phyloP scores from a whole-genome alignment of 1,284 basidiomycete species.

The Trichosporon faecale region DNA sequence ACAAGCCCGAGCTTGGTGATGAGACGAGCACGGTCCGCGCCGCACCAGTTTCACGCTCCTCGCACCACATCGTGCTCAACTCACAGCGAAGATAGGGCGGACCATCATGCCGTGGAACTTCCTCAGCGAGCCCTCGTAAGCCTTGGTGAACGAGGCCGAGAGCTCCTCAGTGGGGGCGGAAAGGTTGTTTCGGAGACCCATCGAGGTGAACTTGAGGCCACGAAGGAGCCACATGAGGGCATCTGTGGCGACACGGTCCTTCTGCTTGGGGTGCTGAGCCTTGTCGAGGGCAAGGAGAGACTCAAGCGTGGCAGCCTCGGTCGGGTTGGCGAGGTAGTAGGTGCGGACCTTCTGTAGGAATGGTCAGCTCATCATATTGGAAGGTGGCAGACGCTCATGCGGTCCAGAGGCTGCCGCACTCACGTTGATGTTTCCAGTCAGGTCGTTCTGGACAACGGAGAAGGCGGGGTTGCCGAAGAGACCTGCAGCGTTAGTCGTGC shows the following conservation, averaged over 20 bases:
- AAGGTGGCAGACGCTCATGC: background rate
- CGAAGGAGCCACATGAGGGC: constrained; percentile 89
- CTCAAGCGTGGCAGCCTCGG: constrained; percentile 74
- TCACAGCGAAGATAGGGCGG: constrained; percentile 74
- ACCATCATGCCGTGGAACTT: constrained; percentile 85
- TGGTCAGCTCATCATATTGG: constrained; percentile 24
- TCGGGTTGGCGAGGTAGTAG: constrained; percentile 67
- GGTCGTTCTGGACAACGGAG: constrained; percentile 75
- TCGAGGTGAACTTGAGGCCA: constrained; percentile 86
- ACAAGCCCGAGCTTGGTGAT: background rate
- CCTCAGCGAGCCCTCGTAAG: constrained; percentile 80
- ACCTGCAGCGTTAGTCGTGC: constrained; percentile 56
- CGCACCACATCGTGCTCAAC: constrained; percentile 47
- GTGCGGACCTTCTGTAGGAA: constrained; percentile 75
- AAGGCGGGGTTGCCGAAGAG: constrained; percentile 87
- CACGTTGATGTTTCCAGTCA: constrained; percentile 89
- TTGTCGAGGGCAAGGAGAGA: constrained; percentile 80
- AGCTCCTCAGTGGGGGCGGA: constrained; percentile 70
- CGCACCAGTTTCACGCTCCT: background rate
- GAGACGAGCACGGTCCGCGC: background rate
- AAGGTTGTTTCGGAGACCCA: constrained; percentile 72
- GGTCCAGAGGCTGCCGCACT: constrained; percentile 42
- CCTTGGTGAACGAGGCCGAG: constrained; percentile 69
- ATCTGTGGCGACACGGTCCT: constrained; percentile 66
- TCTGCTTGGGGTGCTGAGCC: constrained; percentile 46